These are phyloP conservation scores for Bruguiera parviflora DNA, from an alignment of 345 rosid genomes.

Conservation along the genomic window DNA sequence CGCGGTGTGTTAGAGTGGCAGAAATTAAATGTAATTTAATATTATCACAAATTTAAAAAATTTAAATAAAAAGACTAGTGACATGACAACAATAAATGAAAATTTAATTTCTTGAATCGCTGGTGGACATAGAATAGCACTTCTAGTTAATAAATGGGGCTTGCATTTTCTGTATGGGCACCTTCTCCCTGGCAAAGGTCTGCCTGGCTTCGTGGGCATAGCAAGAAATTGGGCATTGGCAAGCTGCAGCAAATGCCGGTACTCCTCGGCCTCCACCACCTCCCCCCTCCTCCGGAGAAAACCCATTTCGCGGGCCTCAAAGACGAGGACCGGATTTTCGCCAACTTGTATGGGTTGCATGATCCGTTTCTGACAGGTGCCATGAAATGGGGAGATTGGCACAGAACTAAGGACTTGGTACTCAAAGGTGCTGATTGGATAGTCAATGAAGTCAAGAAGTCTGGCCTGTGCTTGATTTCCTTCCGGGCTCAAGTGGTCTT, in stretches of 20 bases:
- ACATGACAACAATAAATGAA: too few relatives aligned
- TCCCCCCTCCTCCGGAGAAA: constrained; percentile 95
- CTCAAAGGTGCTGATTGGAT: constrained; percentile 98
- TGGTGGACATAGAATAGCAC: too few relatives aligned
- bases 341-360: constrained; percentile 83
- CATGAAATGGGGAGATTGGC: constrained; percentile 93
- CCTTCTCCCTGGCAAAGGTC: constrained; percentile 68
- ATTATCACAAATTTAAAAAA: too few relatives aligned
- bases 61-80: too few relatives aligned
- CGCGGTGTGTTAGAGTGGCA: too few relatives aligned
- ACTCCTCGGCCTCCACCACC: constrained; percentile 41
- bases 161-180: constrained; percentile 41
- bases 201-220: constrained; percentile 36
- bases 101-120: too few relatives aligned
- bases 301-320: constrained; percentile 94
- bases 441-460: constrained; percentile 83
- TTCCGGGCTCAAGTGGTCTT: constrained; percentile 97
- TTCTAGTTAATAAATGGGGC: too few relatives aligned
- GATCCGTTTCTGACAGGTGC: constrained; percentile 98
- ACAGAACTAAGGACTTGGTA: constrained; percentile 94
- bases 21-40: too few relatives aligned
- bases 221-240: constrained; percentile 43
- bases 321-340: constrained; percentile 93
- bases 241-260: constrained; percentile 60
- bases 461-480: constrained; percentile 99